Evolutionary conservation across 257 asterid genomes (phyloP).

Genomic region (Solanum tacnaense): DNA sequence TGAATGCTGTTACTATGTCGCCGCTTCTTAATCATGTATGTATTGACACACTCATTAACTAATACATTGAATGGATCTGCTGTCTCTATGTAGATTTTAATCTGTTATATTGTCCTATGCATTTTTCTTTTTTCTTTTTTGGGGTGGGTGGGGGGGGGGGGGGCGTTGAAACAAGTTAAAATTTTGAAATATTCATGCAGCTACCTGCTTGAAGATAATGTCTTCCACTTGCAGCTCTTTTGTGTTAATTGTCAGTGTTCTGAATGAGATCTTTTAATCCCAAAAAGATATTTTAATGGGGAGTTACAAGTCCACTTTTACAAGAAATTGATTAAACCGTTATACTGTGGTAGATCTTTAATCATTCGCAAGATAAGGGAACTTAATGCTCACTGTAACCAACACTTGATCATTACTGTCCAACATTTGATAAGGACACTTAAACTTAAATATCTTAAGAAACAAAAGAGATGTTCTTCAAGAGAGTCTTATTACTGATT

Average conservation of each 20-base stretch:
- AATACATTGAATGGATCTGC: background rate
- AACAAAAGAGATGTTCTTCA: background rate
- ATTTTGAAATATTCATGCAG: background rate
- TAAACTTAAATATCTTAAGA: background rate
- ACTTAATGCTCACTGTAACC: background rate
- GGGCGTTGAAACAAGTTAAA: background rate
- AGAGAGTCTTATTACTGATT: background rate
- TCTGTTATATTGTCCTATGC: background rate
- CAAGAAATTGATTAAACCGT: background rate
- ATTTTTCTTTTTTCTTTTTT: background rate
- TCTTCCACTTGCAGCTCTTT: background rate
- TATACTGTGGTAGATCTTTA: background rate
- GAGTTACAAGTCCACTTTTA: background rate
- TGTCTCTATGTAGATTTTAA: background rate
- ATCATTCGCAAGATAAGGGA: background rate
- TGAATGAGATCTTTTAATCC: background rate
- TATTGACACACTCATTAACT: background rate
- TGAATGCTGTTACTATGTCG: constrained; percentile 91
- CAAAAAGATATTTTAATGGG: background rate
- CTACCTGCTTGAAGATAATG: background rate
- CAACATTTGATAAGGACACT: background rate
- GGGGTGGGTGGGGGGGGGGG: too few species aligned
- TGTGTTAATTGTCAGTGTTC: background rate
- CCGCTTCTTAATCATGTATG: constrained; percentile 90
- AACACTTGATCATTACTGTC: background rate